A percentile compares a stretch with the other conserved stretches of the same genome.
These are phyloP conservation scores for Mycena rosella DNA, from an alignment of 768 basidiomycete genomes.

Conservation along the genomic window DNA sequence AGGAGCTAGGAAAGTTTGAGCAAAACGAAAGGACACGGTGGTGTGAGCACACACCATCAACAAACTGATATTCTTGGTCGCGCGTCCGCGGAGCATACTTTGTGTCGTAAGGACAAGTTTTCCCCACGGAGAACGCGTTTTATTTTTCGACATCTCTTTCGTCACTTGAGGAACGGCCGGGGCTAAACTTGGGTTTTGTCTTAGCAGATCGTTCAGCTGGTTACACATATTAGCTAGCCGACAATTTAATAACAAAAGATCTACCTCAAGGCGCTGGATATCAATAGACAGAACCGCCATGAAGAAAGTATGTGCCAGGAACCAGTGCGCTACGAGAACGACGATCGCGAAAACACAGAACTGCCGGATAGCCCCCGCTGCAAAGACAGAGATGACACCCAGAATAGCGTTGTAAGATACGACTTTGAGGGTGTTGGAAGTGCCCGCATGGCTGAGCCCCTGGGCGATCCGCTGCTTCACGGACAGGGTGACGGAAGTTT, in stretches of 20 bases:
- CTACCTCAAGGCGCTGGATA: constrained; percentile 89
- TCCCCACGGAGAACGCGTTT: constrained; percentile 58
- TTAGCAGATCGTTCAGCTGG: constrained; percentile 88
- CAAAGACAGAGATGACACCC: constrained; percentile 79
- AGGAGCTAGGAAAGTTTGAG: constrained; percentile 65
- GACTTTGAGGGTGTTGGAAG: constrained; percentile 93
- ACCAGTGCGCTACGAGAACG: constrained; percentile 97
- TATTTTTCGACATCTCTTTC: constrained; percentile 48
- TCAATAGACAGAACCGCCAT: constrained; percentile 95
- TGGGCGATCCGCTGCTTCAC: constrained; percentile 94
- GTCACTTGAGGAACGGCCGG: constrained; percentile 54
- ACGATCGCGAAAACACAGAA: constrained; percentile 96
- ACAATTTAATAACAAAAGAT: constrained; percentile 36
- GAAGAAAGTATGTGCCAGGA: constrained; percentile 96
- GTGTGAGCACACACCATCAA: constrained; percentile 64
- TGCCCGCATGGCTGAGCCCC: constrained; percentile 90
- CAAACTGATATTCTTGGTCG: constrained; percentile 84
- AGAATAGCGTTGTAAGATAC: constrained; percentile 88
- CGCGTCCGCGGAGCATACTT: constrained; percentile 71
- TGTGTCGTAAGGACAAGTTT: constrained; percentile 57
- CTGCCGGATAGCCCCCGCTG: constrained; percentile 86
- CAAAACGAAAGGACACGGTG: constrained; percentile 28
- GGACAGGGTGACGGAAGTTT: constrained; percentile 86
- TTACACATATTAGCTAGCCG: constrained; percentile 27
- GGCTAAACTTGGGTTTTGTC: constrained; percentile 72